Conservation (phyloP, 305 asterid species). For the Andrographis paniculata region DNA sequence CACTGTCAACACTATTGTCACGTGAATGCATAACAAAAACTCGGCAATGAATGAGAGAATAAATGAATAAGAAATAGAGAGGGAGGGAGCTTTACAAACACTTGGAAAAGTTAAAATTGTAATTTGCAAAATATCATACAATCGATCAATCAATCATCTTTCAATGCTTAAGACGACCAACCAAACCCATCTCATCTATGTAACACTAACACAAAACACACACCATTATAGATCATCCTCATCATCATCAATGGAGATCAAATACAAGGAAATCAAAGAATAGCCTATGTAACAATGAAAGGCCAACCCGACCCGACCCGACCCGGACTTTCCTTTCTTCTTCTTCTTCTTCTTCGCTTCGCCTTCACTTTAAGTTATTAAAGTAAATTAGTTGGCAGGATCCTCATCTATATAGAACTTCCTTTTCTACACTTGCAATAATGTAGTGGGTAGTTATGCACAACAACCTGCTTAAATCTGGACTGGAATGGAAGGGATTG, state of each 20-base stretch:
- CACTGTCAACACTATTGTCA: background rate
- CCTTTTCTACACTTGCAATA: background rate
- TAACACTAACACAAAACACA: slow-evolving; percentile 18
- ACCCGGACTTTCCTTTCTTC: too few species aligned
- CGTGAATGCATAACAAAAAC: background rate
- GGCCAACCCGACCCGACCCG: background rate
- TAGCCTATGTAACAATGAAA: slow-evolving; percentile 16
- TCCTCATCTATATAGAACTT: too few species aligned
- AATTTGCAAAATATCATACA: slow-evolving; percentile 16
- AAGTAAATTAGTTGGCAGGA: too few species aligned
- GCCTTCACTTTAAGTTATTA: too few species aligned
- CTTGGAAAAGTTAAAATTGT: background rate
- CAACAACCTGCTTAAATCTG: background rate
- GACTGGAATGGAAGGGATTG: background rate
- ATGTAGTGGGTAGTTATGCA: background rate
- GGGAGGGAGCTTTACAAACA: background rate
- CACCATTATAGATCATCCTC: background rate
- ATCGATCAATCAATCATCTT: too few species aligned
- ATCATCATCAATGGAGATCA: slow-evolving; percentile 8
- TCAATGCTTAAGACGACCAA: too few species aligned
- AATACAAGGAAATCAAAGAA: slow-evolving; percentile 26
- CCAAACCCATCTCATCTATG: too few species aligned
- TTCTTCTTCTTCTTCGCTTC: too few species aligned
- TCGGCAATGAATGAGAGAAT: background rate
- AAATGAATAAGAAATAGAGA: background rate